Percentiles rank a stretch among this genome's conserved stretches.
phyloP scores from a whole-genome alignment of 306 rosid species.

The Herpetospermum pedunculosum region DNA sequence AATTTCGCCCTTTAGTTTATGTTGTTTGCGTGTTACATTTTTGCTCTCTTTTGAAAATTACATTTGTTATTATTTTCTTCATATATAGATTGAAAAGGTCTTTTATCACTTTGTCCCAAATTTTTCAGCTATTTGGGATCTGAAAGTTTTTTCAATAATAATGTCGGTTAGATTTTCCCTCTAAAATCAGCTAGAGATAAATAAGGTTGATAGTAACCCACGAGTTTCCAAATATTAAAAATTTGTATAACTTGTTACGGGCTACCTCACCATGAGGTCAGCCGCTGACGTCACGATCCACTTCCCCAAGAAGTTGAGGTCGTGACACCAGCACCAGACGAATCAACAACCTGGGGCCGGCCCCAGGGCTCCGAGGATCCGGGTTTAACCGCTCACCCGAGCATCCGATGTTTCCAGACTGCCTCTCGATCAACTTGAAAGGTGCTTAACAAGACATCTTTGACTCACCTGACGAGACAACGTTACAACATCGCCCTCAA shows the following conservation, averaged over 20 bases:
- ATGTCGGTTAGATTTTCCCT: background rate
- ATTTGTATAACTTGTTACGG: background rate
- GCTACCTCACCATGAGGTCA: too few relatives aligned
- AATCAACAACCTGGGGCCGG: too few relatives aligned
- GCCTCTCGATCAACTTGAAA: too few relatives aligned
- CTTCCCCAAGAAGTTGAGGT: too few relatives aligned
- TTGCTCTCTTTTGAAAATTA: background rate
- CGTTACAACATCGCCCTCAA: too few relatives aligned
- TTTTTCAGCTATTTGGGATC: background rate
- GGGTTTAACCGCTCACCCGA: too few relatives aligned
- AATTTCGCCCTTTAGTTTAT: background rate
- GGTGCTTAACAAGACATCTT: too few relatives aligned
- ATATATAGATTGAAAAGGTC: background rate
- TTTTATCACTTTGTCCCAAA: background rate
- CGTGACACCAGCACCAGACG: too few relatives aligned
- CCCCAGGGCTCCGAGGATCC: too few relatives aligned
- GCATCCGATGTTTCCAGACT: too few relatives aligned
- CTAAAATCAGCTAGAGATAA: background rate
- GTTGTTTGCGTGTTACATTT: background rate
- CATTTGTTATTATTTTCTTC: background rate
- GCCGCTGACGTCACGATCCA: too few relatives aligned
- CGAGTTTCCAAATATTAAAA: background rate
- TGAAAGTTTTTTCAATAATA: background rate
- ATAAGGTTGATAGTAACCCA: background rate
- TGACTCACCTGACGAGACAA: too few relatives aligned